A percentile compares a stretch with the other conserved stretches of the same genome.
phyloP scores from a whole-genome alignment of 352 stramenopile genomes.

The Aphanomyces cochlioides region DNA sequence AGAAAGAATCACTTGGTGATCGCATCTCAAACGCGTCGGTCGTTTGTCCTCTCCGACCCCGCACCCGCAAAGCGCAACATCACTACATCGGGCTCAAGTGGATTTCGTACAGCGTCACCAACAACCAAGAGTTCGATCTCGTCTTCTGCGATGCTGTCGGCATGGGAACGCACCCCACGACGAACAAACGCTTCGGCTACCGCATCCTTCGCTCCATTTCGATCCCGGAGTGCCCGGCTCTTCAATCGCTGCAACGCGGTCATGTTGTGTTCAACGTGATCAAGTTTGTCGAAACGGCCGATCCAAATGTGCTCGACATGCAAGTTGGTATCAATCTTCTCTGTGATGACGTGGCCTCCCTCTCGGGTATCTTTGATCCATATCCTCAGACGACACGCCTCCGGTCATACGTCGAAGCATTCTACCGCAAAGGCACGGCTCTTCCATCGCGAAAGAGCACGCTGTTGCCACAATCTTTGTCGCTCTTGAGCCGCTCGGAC shows the following conservation, averaged over 20 bases:
- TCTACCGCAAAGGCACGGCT: constrained; percentile 4
- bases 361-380: constrained; percentile 28
- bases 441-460: constrained; percentile 5
- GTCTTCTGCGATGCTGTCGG: constrained; percentile 29
- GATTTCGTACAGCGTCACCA: constrained; percentile 24
- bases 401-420: constrained; percentile 16
- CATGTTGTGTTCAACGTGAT: constrained; percentile 30
- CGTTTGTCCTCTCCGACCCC: constrained; percentile 14
- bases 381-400: constrained; percentile 27
- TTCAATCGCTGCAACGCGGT: constrained; percentile 10
- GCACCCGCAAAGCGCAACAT: constrained; percentile 25
- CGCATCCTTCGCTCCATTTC: constrained; percentile 25
- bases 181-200: constrained; percentile 22
- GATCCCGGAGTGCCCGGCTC: constrained; percentile 13
- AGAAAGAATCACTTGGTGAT: constrained; percentile 27
- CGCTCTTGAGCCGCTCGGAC: neutral
- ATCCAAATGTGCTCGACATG: constrained; percentile 25
- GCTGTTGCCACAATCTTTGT: constrained; percentile 8
- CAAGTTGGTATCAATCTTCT: constrained; percentile 26
- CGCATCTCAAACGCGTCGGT: constrained; percentile 24
- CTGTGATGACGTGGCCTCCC: constrained; percentile 25
- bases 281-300: constrained; percentile 27
- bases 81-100: constrained; percentile 30
- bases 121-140: constrained; percentile 14
- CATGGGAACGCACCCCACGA: constrained; percentile 1